phyloP scores from a whole-genome alignment of 805 yeast species.

The Saccharomyces kudriavzevii region DNA sequence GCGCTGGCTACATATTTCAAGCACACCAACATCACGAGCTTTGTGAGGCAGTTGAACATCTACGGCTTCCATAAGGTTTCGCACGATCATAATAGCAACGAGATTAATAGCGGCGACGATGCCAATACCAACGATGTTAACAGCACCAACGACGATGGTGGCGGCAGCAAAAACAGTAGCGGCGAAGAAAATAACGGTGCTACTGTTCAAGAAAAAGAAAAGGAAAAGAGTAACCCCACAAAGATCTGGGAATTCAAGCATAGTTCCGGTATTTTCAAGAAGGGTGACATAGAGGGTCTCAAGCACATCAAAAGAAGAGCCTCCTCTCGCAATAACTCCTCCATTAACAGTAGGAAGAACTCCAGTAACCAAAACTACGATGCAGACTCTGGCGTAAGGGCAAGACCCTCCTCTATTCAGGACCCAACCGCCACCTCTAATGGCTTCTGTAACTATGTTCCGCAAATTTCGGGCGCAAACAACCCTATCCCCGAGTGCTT shows the following conservation, averaged over 20 bases:
- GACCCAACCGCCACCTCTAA: not conserved
- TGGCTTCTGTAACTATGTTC: not conserved
- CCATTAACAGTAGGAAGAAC: slow-evolving; percentile 11
- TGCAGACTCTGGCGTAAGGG: not conserved
- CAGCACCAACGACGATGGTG: slow-evolving; percentile 10
- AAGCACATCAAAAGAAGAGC: slow-evolving; percentile 75
- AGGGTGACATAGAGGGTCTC: slow-evolving; percentile 71
- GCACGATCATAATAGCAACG: slow-evolving; percentile 29
- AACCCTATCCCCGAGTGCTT: not conserved
- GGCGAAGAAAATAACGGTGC: slow-evolving; percentile 1
- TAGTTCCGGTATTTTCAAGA: slow-evolving; percentile 64
- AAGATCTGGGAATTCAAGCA: slow-evolving; percentile 83
- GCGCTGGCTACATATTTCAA: slow-evolving; percentile 60
- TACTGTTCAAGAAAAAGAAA: slow-evolving; percentile 1
- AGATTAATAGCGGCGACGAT: slow-evolving; percentile 14
- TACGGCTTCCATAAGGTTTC: slow-evolving; percentile 72
- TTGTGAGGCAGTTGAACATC: slow-evolving; percentile 73
- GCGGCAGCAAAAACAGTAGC: slow-evolving; percentile 1
- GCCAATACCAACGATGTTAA: not conserved
- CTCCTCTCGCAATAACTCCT: slow-evolving; percentile 31
- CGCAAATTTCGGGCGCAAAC: not conserved
- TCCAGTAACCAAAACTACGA: slow-evolving; percentile 7
- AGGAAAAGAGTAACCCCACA: slow-evolving; percentile 6
- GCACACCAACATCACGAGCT: slow-evolving; percentile 73
- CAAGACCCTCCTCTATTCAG: not conserved